phyloP scores from a whole-genome alignment of 768 basidiomycete species.

The Trametes maxima region DNA sequence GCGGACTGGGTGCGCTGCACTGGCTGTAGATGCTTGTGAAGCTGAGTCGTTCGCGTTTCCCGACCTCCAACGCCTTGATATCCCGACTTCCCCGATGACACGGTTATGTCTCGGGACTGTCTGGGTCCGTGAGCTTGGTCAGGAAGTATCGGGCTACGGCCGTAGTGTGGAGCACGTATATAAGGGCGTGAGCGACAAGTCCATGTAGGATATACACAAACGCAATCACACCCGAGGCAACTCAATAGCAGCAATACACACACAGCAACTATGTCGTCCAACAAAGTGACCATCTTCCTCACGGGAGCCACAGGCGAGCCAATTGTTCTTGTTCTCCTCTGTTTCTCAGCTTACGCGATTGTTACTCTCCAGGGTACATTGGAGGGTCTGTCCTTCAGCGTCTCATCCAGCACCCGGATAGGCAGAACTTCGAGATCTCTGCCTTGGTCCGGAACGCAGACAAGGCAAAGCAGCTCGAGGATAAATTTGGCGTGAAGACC shows the following conservation, averaged over 20 bases:
- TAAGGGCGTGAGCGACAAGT: neutral
- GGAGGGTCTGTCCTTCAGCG: constrained; percentile 54
- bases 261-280: constrained; percentile 4
- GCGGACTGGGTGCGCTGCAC: too few relatives aligned
- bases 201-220: neutral
- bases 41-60: too few relatives aligned
- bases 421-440: constrained; percentile 46
- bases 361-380: constrained; percentile 49
- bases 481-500: constrained; percentile 25
- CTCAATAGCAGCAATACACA: neutral
- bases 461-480: constrained; percentile 34
- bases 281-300: constrained; percentile 42
- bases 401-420: constrained; percentile 46
- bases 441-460: constrained; percentile 47
- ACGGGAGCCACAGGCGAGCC: constrained; percentile 46
- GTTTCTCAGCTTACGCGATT: neutral
- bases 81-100: neutral
- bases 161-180: neutral
- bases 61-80: neutral
- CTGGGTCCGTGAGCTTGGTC: neutral
- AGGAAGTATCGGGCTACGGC: too few relatives aligned
- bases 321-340: too few relatives aligned
- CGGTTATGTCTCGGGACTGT: neutral
- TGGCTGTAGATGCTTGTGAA: too few relatives aligned
- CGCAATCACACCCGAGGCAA: neutral